phyloP scores from a whole-genome alignment of 148 eudicot species.

The Simmondsia chinensis region DNA sequence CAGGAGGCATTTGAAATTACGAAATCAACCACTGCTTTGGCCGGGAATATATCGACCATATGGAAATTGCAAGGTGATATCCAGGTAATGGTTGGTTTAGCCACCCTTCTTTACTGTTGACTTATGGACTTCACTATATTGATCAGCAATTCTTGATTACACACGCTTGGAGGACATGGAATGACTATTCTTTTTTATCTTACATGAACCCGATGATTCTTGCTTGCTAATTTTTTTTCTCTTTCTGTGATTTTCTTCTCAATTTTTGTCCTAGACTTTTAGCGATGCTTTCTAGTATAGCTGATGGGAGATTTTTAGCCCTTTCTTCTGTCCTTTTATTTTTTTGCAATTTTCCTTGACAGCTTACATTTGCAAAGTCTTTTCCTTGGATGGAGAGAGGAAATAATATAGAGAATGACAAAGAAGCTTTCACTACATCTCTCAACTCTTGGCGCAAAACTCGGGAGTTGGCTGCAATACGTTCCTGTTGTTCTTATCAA shows the following conservation, averaged over 20 bases:
- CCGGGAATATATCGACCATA: conserved; percentile 62
- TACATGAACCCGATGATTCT: too few relatives aligned
- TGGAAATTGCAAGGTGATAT: conserved; percentile 97
- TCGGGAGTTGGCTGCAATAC: conserved; percentile 48
- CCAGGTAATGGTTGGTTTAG: conserved; percentile 35
- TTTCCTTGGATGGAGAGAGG: conserved; percentile 76
- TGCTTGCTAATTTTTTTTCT: too few relatives aligned
- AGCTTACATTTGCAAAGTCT: conserved; percentile 85
- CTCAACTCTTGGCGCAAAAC: conserved; percentile 54
- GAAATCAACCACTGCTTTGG: conserved; percentile 33
- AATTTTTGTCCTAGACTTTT: too few relatives aligned
- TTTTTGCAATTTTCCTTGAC: conserved; percentile 23
- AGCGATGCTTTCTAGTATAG: too few relatives aligned
- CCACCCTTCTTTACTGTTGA: neutral
- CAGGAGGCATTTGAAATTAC: conserved; percentile 80
- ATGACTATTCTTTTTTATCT: too few relatives aligned
- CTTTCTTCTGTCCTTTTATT: neutral
- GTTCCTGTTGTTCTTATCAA: conserved; percentile 71
- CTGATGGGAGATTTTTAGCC: neutral
- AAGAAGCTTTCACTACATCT: conserved; percentile 48
- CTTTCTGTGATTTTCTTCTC: too few relatives aligned
- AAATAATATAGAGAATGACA: conserved; percentile 17
- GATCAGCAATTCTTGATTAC: too few relatives aligned
- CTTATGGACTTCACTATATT: too few relatives aligned
- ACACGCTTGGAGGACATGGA: too few relatives aligned